A percentile compares a stretch with the other conserved stretches of the same genome.
Evolutionary conservation across 768 basidiomycete species (phyloP).

Genomic region (Cystobasidium ongulense): DNA sequence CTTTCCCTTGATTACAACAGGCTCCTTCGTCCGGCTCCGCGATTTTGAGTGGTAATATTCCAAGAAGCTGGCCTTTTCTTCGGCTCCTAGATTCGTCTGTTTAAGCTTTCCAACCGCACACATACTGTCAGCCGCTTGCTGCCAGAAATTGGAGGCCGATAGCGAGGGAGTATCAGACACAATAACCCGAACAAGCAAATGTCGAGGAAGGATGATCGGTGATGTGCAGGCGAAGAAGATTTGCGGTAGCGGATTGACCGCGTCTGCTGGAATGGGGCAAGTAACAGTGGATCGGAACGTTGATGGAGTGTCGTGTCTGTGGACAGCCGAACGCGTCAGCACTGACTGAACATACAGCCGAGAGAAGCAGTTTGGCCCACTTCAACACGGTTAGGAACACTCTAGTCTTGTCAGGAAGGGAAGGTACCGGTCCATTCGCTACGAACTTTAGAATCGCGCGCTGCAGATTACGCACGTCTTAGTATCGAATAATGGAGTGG

Average conservation of each 20-base stretch:
- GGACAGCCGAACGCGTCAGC: neutral
- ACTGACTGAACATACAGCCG: no score
- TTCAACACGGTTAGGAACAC: neutral
- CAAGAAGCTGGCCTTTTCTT: slow-evolving; percentile 1
- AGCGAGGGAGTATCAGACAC: neutral
- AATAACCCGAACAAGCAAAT: neutral
- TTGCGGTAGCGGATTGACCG: neutral
- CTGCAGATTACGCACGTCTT: neutral
- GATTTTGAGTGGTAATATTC: slow-evolving; percentile 7
- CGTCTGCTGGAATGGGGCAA: neutral
- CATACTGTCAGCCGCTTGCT: neutral
- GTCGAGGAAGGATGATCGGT: neutral
- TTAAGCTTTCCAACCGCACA: slow-evolving; percentile 1
- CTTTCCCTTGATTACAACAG: neutral
- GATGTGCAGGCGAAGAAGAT: neutral
- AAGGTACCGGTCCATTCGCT: neutral
- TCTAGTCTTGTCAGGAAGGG: neutral
- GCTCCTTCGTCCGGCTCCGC: neutral
- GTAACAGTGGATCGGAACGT: neutral
- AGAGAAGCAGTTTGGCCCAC: neutral
- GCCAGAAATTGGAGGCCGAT: neutral
- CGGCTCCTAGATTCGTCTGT: neutral
- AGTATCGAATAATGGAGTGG: neutral
- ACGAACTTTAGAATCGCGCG: neutral
- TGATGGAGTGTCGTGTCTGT: slow-evolving; percentile 9